Base-by-base conservation (phyloP, 2,329 filamentous ascomycete genomes). In the Aspergillus versicolor region DNA sequence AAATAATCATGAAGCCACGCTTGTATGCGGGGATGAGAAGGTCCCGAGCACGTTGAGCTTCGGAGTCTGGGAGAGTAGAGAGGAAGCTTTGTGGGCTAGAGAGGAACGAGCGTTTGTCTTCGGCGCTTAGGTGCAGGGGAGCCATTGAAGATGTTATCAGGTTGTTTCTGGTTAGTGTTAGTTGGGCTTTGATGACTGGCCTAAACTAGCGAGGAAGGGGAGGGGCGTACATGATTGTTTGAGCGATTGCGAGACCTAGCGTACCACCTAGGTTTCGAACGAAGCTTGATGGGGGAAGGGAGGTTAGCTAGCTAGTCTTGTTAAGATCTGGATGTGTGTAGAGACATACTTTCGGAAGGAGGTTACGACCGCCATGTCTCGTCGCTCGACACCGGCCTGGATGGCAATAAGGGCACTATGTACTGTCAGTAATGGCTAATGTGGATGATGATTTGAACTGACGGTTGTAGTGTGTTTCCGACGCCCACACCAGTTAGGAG, bases 401-500 rank as follows among this genome's bases (percentile, higher is more conserved):
- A 77, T 65, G 13, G 73, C 74, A 19, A 75, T 74, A 1, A 75
- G 66, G 19, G 70, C 58, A 3, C 68, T 70, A n/a, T 4, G 2
- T 8, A 0, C 38, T 32, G 27, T 37, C 5, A 37, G 34, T 7
- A 37, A 15, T 15, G 5, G 34, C 6, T 5, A 37, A 37, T 37
- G n/a, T 6, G 3, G 1, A n/a, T 2, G 34, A 4, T n/a, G 15
- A n/a, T 5, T n/a, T 37, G 34, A 37, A 60, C 63, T 45, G 55
- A 72, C 65, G 80, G 80, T 58, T 82, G 80, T 24, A 83, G 66
- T 2, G 80, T 83, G 48, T 82, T 81, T 2, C 81, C 80, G 15
- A 82, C 78, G 1, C 81, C 81, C 0, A 81, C 70, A 38, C 80
- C 79, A 19, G 82, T 83, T 19, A 85, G 67, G 8, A 84, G 65